Conservation (phyloP, 352 stramenopile species). For the Phytophthora pseudosyringae region DNA sequence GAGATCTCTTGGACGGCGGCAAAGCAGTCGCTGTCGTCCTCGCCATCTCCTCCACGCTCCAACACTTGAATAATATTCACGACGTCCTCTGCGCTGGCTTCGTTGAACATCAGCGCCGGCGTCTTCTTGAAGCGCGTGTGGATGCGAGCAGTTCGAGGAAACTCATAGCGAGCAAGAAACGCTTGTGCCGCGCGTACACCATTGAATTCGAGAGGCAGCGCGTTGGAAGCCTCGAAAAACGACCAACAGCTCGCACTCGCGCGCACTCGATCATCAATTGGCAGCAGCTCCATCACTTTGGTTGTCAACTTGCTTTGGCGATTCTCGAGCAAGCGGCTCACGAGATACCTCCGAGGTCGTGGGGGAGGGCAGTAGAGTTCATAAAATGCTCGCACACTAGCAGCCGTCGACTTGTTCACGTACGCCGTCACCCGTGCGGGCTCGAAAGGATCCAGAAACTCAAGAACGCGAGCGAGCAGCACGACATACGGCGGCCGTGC, state of each 20-base stretch:
- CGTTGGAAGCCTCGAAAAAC: conserved; percentile 38
- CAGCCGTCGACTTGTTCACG: conserved; percentile 45
- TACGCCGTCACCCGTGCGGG: conserved; percentile 35
- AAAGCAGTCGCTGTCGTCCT: conserved; percentile 49
- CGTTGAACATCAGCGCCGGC: conserved; percentile 29
- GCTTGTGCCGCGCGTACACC: neutral
- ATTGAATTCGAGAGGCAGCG: conserved; percentile 37
- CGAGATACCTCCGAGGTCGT: conserved; percentile 44
- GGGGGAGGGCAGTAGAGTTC: conserved; percentile 45
- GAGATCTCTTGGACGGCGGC: conserved; percentile 37
- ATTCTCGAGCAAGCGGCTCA: conserved; percentile 30
- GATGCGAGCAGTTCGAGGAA: conserved; percentile 21
- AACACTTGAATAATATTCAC: conserved; percentile 46
- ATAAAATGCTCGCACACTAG: conserved; percentile 46
- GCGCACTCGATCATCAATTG: conserved; percentile 35
- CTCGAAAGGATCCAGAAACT: conserved; percentile 43
- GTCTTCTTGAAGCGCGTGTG: conserved; percentile 38
- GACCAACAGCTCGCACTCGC: conserved; percentile 37
- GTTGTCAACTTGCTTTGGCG: conserved; percentile 11
- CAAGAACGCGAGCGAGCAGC: conserved; percentile 44
- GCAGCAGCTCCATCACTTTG: conserved; percentile 38
- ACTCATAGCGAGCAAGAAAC: conserved; percentile 34
- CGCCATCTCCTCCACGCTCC: conserved; percentile 29
- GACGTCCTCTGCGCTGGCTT: conserved; percentile 23
- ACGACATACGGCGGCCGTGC: conserved; percentile 19